Conservation (phyloP, 2,329 filamentous ascomycete genomes). For the Cytospora schulzeri region DNA sequence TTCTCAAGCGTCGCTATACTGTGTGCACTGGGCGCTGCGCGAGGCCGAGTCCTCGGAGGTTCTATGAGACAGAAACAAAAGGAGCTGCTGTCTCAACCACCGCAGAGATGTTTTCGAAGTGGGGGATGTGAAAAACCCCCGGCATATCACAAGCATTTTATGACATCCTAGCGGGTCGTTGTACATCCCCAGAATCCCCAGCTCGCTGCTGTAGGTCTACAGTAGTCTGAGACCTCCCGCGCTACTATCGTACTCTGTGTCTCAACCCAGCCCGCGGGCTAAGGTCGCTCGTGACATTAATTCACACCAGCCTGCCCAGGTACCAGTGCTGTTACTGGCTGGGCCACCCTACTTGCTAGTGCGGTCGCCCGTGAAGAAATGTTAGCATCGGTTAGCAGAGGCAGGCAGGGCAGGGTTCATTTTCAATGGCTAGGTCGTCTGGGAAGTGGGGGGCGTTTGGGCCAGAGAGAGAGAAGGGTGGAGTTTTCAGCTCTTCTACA, state of each 20-base stretch:
- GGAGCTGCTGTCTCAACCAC: neutral
- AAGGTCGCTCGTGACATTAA: neutral
- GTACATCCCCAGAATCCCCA: slow-evolving; percentile 10
- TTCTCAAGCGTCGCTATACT: neutral
- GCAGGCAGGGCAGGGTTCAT: neutral
- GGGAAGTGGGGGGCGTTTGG: neutral
- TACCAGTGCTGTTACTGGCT: neutral
- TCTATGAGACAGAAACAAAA: slow-evolving; percentile 20
- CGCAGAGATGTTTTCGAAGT: neutral
- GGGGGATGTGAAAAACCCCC: neutral
- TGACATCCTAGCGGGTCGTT: neutral
- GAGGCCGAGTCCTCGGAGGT: slow-evolving; percentile 5
- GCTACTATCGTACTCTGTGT: slow-evolving; percentile 11
- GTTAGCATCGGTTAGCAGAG: neutral
- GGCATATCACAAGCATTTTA: slow-evolving; percentile 9
- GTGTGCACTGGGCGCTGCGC: neutral
- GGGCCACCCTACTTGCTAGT: neutral
- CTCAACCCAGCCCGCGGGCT: slow-evolving; percentile 7
- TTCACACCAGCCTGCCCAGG: neutral
- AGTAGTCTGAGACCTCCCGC: neutral
- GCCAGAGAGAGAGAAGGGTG: neutral
- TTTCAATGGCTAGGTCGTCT: no score
- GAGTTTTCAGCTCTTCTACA: neutral
- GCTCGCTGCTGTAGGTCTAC: neutral
- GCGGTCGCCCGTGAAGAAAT: neutral